phyloP scores from a whole-genome alignment of 192 early-diverging fungal species.

The Physocladia obscura region DNA sequence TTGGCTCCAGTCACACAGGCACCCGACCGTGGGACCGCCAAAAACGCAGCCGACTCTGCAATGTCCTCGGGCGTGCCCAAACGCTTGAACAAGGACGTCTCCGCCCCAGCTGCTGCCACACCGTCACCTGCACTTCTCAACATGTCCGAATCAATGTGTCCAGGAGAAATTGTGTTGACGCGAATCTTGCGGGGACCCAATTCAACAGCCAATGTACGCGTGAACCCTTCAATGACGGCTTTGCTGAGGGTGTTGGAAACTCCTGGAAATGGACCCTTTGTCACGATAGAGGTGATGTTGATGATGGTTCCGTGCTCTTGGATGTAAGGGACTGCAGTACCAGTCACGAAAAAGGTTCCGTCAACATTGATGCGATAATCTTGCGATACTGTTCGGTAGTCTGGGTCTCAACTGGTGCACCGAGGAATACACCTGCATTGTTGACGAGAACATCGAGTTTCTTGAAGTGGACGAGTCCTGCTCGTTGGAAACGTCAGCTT shows the following conservation, averaged over 20 bases:
- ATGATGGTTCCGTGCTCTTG: slow-evolving; percentile 30
- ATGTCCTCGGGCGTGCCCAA: slow-evolving; percentile 38
- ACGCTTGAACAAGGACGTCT: slow-evolving; percentile 27
- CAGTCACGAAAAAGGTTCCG: slow-evolving; percentile 31
- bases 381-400: slow-evolving; percentile 34
- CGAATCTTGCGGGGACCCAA: slow-evolving; percentile 39
- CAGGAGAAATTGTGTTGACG: slow-evolving; percentile 40
- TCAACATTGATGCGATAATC: slow-evolving; percentile 35
- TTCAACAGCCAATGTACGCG: slow-evolving; percentile 31
- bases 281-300: slow-evolving; percentile 34
- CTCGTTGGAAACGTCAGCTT: slow-evolving; percentile 39
- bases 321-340: slow-evolving; percentile 35
- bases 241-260: slow-evolving; percentile 38
- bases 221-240: slow-evolving; percentile 38
- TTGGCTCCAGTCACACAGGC: slow-evolving; percentile 9
- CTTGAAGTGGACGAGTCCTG: slow-evolving; percentile 22
- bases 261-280: slow-evolving; percentile 5
- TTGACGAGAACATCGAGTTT: slow-evolving; percentile 40
- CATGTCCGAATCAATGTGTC: slow-evolving; percentile 26
- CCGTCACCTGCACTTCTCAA: background rate
- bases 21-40: slow-evolving; percentile 18
- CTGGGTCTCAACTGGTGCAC: slow-evolving; percentile 22
- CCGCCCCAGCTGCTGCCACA: slow-evolving; percentile 1
- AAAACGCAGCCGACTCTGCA: slow-evolving; percentile 31
- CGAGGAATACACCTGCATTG: slow-evolving; percentile 37